A percentile compares a stretch with the other conserved stretches of the same genome.
Conservation (phyloP, 2,329 filamentous ascomycete genomes). For the Trichoderma lentiforme region DNA sequence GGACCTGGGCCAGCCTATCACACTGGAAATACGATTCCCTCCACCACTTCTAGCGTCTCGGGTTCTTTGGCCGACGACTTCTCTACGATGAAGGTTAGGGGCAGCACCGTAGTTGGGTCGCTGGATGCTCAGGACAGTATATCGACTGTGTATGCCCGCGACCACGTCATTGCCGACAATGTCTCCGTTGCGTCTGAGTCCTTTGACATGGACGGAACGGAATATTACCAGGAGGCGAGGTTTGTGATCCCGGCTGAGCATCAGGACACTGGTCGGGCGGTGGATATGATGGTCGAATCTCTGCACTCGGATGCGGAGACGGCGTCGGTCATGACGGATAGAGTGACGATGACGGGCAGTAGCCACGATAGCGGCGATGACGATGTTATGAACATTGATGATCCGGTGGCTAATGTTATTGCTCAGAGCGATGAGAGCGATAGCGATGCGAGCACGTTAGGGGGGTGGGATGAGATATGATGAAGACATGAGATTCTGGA, state of each 20-base stretch:
- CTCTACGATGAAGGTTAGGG: slow-evolving; percentile 32
- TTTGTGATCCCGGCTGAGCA: slow-evolving; percentile 33
- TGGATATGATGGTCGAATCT: slow-evolving; percentile 27
- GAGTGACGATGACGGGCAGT: not conserved
- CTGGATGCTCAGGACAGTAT: slow-evolving; percentile 40
- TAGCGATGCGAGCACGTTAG: not conserved
- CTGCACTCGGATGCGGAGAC: slow-evolving; percentile 7
- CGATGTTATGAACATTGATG: not conserved
- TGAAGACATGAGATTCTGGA: not conserved
- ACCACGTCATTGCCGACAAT: slow-evolving; percentile 34
- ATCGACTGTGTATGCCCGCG: slow-evolving; percentile 34
- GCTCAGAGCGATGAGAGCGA: slow-evolving; percentile 16
- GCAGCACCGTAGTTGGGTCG: slow-evolving; percentile 34
- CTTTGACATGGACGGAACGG: slow-evolving; percentile 32
- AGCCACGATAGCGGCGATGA: not conserved
- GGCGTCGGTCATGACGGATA: not conserved
- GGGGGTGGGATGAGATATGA: not conserved
- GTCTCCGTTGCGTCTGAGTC: slow-evolving; percentile 34
- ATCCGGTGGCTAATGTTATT: slow-evolving; percentile 17
- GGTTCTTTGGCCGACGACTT: slow-evolving; percentile 38
- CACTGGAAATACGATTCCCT: slow-evolving; percentile 41
- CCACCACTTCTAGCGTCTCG: slow-evolving; percentile 33
- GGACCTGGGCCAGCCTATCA: slow-evolving; percentile 48
- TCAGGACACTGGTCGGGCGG: slow-evolving; percentile 26
- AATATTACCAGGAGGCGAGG: slow-evolving; percentile 36